Evolutionary conservation across 768 basidiomycete genomes (phyloP).

Genomic region (Lentinula raphanica): DNA sequence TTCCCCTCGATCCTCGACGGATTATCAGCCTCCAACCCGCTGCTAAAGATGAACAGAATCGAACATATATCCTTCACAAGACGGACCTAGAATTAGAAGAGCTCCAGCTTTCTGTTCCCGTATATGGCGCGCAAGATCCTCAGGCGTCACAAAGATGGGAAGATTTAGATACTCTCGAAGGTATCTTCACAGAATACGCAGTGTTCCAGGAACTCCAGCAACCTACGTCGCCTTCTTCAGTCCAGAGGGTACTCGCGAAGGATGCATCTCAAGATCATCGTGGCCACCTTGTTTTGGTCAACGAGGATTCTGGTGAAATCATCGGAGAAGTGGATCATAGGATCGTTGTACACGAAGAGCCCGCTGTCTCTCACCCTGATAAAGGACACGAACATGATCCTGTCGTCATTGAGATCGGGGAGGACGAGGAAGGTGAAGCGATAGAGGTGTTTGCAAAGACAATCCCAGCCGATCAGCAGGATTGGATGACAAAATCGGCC

Average conservation of each 20-base stretch:
- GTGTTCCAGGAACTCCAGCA: conserved; percentile 32
- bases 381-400: conserved; percentile 52
- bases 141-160: conserved; percentile 35
- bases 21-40: conserved; percentile 36
- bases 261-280: conserved; percentile 28
- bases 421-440: conserved; percentile 37
- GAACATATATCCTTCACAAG: conserved; percentile 41
- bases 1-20: conserved; percentile 54
- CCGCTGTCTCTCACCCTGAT: conserved; percentile 33
- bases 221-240: background rate
- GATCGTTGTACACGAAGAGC: conserved; percentile 55
- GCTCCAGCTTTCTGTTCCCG: conserved; percentile 30
- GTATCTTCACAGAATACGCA: conserved; percentile 62
- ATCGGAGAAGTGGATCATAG: conserved; percentile 63
- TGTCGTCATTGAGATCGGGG: conserved; percentile 69
- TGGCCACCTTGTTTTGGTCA: conserved; percentile 65
- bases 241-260: background rate
- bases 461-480: conserved; percentile 62
- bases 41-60: conserved; percentile 18
- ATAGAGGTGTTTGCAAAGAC: conserved; percentile 54
- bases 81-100: conserved; percentile 33
- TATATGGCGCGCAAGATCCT: conserved; percentile 1
- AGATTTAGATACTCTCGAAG: conserved; percentile 61
- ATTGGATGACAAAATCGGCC: conserved; percentile 63
- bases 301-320: conserved; percentile 65